Evolutionary conservation across 164 flowering plant species (phyloP).

Genomic region (Nelumbo lutea): DNA sequence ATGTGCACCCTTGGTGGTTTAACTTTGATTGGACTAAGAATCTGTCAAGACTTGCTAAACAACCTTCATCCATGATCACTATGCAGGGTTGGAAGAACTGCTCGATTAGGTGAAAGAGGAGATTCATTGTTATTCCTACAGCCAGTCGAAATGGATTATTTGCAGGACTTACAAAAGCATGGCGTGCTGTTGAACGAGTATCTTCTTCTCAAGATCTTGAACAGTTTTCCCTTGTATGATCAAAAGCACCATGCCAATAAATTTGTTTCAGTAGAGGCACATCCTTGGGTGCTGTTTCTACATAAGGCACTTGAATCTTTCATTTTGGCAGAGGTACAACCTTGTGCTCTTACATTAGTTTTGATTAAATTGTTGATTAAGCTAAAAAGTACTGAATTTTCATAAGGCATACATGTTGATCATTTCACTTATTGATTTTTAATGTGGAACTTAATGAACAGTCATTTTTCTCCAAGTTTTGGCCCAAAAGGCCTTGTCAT

Average conservation of each 20-base stretch:
- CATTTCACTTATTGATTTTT: too few relatives aligned
- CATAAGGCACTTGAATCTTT: slow-evolving; percentile 76
- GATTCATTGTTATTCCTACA: slow-evolving; percentile 82
- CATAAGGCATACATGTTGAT: too few relatives aligned
- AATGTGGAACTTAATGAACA: too few relatives aligned
- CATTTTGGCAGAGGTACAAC: slow-evolving; percentile 45
- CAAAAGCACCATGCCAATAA: slow-evolving; percentile 39
- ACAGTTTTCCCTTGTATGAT: slow-evolving; percentile 45
- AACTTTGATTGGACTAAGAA: neutral
- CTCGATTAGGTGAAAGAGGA: slow-evolving; percentile 89
- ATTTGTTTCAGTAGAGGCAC: slow-evolving; percentile 53
- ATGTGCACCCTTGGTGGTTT: neutral
- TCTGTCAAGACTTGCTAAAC: neutral
- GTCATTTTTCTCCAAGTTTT: too few relatives aligned
- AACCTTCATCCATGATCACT: slow-evolving; percentile 1
- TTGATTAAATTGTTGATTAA: neutral
- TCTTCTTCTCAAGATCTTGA: slow-evolving; percentile 63
- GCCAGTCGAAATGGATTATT: slow-evolving; percentile 76
- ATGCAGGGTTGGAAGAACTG: slow-evolving; percentile 96
- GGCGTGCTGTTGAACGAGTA: slow-evolving; percentile 69
- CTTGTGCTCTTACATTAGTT: neutral
- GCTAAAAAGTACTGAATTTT: too few relatives aligned
- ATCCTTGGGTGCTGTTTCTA: slow-evolving; percentile 69
- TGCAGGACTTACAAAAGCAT: slow-evolving; percentile 70
- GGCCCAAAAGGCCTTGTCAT: too few relatives aligned